phyloP scores from a whole-genome alignment of 2,329 filamentous ascomycete genomes.

The Penicillium italicum region DNA sequence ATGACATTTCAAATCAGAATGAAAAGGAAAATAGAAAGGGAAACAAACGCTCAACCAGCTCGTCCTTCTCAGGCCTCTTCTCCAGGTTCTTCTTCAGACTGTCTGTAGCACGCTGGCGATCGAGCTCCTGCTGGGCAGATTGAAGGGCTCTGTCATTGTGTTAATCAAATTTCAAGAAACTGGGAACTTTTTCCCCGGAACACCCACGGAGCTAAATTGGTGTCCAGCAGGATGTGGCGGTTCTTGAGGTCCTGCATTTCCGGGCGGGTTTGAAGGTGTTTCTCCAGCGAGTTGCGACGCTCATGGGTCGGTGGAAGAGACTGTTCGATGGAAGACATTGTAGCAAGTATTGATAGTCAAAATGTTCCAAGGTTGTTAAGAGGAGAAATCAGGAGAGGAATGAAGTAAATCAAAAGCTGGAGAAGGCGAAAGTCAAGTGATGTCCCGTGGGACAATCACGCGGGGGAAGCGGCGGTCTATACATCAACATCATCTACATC shows the following conservation, averaged over 20 bases:
- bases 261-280: slow-evolving; percentile 68
- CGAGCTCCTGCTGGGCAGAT: slow-evolving; percentile 59
- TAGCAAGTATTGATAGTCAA: slow-evolving; percentile 11
- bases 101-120: slow-evolving; percentile 61
- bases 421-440: slow-evolving; percentile 17
- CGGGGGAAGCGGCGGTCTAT: slow-evolving; percentile 16
- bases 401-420: background rate
- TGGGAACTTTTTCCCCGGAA: no score
- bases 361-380: background rate
- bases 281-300: slow-evolving; percentile 65
- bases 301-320: slow-evolving; percentile 55
- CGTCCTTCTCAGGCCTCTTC: slow-evolving; percentile 64
- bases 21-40: background rate
- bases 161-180: background rate
- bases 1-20: background rate
- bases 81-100: slow-evolving; percentile 62
- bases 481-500: background rate
- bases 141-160: slow-evolving; percentile 55
- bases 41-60: slow-evolving; percentile 71
- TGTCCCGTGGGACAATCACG: slow-evolving; percentile 17
- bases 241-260: slow-evolving; percentile 63
- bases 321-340: slow-evolving; percentile 48
- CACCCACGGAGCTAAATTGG: slow-evolving; percentile 62
- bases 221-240: slow-evolving; percentile 64
- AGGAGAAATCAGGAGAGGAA: background rate